Percentiles rank a stretch among this genome's conserved stretches.
These are phyloP conservation scores for Arabidopsis arenosa DNA, from an alignment of 345 rosid genomes.

Conservation along the genomic window DNA sequence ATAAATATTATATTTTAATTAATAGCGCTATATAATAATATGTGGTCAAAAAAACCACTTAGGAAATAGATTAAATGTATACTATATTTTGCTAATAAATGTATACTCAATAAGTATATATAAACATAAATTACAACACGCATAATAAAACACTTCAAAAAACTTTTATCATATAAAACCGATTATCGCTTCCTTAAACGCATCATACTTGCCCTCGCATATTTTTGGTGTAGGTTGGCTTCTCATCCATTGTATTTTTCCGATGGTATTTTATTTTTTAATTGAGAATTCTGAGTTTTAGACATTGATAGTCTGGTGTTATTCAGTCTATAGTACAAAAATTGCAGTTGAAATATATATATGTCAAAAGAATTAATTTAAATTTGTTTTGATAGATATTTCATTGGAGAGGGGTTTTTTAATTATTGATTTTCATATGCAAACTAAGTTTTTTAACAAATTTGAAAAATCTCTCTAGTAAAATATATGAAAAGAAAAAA, in stretches of 20 bases:
- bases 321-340: too few species aligned
- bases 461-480: too few species aligned
- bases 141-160: neutral
- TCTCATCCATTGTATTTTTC: neutral
- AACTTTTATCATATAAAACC: neutral
- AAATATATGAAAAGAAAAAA: too few species aligned
- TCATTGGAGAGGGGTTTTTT: too few species aligned
- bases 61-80: neutral
- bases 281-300: neutral
- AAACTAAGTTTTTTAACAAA: too few species aligned
- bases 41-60: neutral
- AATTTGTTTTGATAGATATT: too few species aligned
- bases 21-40: neutral
- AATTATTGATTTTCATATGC: too few species aligned
- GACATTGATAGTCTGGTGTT: too few species aligned
- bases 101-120: neutral
- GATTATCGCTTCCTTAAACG: neutral
- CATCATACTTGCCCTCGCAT: neutral
- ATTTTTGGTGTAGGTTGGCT: neutral
- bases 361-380: neutral
- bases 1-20: neutral
- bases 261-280: neutral
- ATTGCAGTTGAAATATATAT: too few species aligned
- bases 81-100: neutral
- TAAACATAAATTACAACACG: neutral